Evolutionary conservation across 2,329 filamentous ascomycete genomes (phyloP).

Genomic region (Blumeriella jaapii): DNA sequence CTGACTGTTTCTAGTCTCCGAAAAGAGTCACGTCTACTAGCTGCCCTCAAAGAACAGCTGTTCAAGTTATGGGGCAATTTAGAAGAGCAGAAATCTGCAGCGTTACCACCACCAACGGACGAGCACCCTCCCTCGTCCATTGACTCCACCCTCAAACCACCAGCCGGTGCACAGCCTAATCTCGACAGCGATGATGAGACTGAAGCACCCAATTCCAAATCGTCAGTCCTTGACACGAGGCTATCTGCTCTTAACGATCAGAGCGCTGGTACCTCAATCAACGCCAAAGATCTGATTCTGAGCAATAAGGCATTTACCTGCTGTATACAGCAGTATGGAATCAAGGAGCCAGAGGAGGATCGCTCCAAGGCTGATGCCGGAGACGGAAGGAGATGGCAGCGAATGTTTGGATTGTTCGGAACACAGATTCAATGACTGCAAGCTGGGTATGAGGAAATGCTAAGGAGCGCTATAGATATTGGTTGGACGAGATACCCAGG

Average conservation of each 20-base stretch:
- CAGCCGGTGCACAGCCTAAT: conserved; percentile 19
- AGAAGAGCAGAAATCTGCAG: conserved; percentile 52
- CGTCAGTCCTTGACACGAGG: conserved; percentile 3
- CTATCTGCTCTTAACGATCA: not conserved
- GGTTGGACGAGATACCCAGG: not conserved
- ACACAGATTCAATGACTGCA: conserved; percentile 41
- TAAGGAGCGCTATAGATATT: not conserved
- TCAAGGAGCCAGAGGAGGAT: conserved; percentile 33
- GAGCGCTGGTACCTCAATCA: conserved; percentile 14
- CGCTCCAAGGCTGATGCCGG: conserved; percentile 35
- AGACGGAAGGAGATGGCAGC: conserved; percentile 42
- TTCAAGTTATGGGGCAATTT: conserved; percentile 80
- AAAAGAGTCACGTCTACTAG: conserved; percentile 36
- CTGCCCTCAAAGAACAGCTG: conserved; percentile 53
- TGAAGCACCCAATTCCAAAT: conserved; percentile 3
- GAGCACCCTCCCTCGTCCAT: conserved; percentile 9
- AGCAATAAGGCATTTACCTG: conserved; percentile 58
- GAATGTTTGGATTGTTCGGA: conserved; percentile 52
- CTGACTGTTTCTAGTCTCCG: conserved; percentile 38
- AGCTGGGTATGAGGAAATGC: not conserved
- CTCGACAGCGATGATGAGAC: conserved; percentile 20
- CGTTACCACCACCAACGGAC: conserved; percentile 11
- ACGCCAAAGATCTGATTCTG: too few relatives aligned
- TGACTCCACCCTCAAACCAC: conserved; percentile 4
- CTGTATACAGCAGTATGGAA: conserved; percentile 61